Conservation (phyloP, 2,329 filamentous ascomycete species). For the Sporothrix curviconia region DNA sequence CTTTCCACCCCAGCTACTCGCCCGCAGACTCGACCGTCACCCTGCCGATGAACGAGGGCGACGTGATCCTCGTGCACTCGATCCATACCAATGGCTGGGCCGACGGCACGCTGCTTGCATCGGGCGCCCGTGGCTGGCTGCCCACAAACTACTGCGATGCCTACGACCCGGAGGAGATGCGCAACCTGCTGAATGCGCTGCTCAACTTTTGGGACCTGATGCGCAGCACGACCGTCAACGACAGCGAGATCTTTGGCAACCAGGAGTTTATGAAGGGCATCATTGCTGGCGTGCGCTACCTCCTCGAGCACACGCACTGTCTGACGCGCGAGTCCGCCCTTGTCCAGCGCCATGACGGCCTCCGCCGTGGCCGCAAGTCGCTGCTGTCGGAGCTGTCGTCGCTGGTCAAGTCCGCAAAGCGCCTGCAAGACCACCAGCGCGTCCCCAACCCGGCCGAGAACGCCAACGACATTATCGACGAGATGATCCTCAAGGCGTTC, state of each 20-base stretch:
- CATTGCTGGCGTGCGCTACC: conserved; percentile 84
- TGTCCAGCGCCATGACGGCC: conserved; percentile 66
- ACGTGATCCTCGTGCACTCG: conserved; percentile 89
- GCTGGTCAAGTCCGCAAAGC: conserved; percentile 82
- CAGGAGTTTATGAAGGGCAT: conserved; percentile 93
- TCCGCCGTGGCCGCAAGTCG: conserved; percentile 78
- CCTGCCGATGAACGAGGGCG: conserved; percentile 79
- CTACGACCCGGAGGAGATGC: conserved; percentile 84
- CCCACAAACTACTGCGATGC: conserved; percentile 97
- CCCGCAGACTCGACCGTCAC: conserved; percentile 83
- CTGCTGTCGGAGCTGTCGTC: conserved; percentile 83
- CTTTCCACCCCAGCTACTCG: conserved; percentile 74
- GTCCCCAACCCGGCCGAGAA: conserved; percentile 43
- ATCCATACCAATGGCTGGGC: conserved; percentile 98
- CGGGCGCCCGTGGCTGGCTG: conserved; percentile 86
- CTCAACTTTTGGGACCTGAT: conserved; percentile 90
- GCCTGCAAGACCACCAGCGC: conserved; percentile 67
- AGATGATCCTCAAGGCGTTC: conserved; percentile 90
- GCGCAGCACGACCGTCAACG: conserved; percentile 67
- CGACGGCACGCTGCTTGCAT: conserved; percentile 81
- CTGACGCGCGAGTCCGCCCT: conserved; percentile 72
- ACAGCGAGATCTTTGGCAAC: conserved; percentile 73
- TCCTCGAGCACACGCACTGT: conserved; percentile 83
- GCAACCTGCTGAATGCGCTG: conserved; percentile 74
- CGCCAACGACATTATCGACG: conserved; percentile 73